Evolutionary conservation across 2,329 filamentous ascomycete species (phyloP), one percentile per base, ranked within the genome.

Genomic region (Talaromyces pinophilus): DNA sequence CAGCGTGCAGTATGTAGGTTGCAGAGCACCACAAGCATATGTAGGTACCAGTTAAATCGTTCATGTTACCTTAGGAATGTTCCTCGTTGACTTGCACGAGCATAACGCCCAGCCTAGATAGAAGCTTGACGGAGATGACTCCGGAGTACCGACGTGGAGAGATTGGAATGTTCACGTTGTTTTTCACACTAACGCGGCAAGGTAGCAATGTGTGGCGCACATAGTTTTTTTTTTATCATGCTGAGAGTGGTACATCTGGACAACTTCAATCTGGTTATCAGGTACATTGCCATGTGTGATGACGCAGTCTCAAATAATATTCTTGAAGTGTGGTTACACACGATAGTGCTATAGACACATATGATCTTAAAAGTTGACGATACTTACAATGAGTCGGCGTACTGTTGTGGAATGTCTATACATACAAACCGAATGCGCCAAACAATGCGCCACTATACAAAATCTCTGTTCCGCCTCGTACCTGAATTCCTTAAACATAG

Each of bases 201-300:
- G 57, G 57, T 44, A 46, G 57, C 57, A 60, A 35, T 60, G 22
- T 60, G 57, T 60, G 57, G 57, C 57, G 15, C 57, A 60, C 38
- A 8, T 60, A 30, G 25, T 8, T 28, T 60, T 8, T 28, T 60
- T 19, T 46, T 60, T 19, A 38, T 38, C 54, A 5, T 38, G n/a
- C 11, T 38, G 33, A n/a, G 25, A 17, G 48, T 40, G 4, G 33
- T 22, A 57, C 11, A 57, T 40, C 19, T 17, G 2, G 10, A 57
- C 5, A 40, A 19, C 33, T 22, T 57, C 54, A 57, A 22, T 17
- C 5, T 25, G 5, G 50, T 54, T 57, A 22, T 38, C 30, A 38
- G 38, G 52, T 7, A 19, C n/a, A 5, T 15, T 22, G 54, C n/a
- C 54, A 38, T 57, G 33, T 57, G 54, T 22, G 54, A 38, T 38